Conservation (phyloP, 495 filamentous ascomycete species). For the Neurospora sp. region DNA sequence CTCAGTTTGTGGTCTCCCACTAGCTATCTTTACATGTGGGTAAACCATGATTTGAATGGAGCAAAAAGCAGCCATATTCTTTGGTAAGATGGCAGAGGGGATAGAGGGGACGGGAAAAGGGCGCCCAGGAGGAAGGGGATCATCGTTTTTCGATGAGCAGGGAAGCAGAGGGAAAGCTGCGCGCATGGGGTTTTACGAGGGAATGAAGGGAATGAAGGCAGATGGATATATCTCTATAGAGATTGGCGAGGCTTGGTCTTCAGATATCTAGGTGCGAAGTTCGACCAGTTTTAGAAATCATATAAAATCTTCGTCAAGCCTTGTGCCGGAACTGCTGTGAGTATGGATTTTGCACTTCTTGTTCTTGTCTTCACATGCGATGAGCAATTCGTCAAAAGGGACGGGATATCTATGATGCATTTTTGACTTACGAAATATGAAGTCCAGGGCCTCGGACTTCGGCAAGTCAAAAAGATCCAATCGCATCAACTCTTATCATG, state of each 20-base stretch:
- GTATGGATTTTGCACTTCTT: background rate
- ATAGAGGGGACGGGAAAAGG: background rate
- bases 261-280: background rate
- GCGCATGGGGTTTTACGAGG: background rate
- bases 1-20: background rate
- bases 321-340: background rate
- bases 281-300: background rate
- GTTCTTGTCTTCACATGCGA: background rate
- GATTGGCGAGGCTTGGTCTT: background rate
- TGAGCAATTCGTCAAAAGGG: background rate
- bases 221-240: background rate
- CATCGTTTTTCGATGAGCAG: background rate
- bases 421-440: background rate
- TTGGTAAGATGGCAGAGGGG: background rate
- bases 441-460: background rate
- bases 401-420: background rate
- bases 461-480: background rate
- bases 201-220: background rate
- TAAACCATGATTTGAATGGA: background rate
- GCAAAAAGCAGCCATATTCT: background rate
- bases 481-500: background rate
- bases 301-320: background rate
- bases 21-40: background rate
- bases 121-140: background rate
- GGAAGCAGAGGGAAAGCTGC: background rate